Percentiles rank a stretch among this genome's conserved stretches.
These are phyloP conservation scores for Fraxinus paxiana DNA, from an alignment of 305 asterid genomes.

Conservation along the genomic window DNA sequence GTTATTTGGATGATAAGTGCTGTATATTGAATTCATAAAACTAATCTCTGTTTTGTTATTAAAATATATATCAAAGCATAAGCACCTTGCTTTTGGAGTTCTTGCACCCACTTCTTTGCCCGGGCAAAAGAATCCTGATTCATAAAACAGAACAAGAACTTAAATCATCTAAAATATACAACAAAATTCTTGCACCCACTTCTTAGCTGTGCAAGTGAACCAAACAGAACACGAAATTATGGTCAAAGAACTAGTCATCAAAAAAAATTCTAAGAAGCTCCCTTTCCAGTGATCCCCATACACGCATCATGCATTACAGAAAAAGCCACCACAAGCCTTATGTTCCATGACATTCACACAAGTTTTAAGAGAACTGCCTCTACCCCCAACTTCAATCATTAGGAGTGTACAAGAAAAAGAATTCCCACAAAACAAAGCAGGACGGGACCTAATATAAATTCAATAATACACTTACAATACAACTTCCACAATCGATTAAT, in stretches of 20 bases:
- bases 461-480: background rate
- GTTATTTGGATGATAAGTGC: background rate
- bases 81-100: slow-evolving; percentile 88
- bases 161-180: slow-evolving; percentile 2
- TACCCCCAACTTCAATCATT: background rate
- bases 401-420: background rate
- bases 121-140: slow-evolving; percentile 67
- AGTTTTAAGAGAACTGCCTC: background rate
- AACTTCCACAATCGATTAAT: background rate
- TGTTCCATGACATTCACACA: background rate
- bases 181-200: slow-evolving; percentile 46
- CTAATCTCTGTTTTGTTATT: background rate
- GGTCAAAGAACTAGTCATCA: background rate
- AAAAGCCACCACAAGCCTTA: background rate
- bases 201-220: slow-evolving; percentile 36
- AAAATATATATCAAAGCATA: background rate
- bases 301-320: background rate
- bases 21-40: background rate
- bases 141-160: slow-evolving; percentile 14
- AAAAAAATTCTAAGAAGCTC: background rate
- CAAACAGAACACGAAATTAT: background rate
- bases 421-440: background rate
- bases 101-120: slow-evolving; percentile 98
- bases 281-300: background rate
- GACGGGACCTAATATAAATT: background rate